These are phyloP conservation scores for Scleroderma bovista DNA, from an alignment of 768 basidiomycete species.

Conservation along the genomic window DNA sequence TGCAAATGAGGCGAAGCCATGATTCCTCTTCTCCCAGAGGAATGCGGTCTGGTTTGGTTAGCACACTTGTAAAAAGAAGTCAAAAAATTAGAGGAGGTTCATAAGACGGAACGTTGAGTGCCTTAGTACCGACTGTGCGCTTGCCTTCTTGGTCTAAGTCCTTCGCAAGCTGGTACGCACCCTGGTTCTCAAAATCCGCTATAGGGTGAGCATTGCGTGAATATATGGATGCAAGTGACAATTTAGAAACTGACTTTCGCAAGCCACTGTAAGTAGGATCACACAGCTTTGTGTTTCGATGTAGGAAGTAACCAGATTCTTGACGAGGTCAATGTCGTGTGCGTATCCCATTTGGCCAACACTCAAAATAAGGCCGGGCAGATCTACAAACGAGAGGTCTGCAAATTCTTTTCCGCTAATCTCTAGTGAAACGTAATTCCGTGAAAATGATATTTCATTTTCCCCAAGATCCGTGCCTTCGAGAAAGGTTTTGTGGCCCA, in stretches of 20 bases:
- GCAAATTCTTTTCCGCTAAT: constrained; percentile 56
- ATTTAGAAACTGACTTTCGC: neutral
- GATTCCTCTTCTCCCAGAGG: neutral
- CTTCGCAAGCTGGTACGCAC: constrained; percentile 54
- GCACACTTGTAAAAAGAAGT: constrained; percentile 40
- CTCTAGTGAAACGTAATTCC: constrained; percentile 50
- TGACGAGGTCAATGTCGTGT: constrained; percentile 57
- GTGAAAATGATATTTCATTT: constrained; percentile 40
- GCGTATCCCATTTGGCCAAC: constrained; percentile 44
- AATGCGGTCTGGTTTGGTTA: constrained; percentile 61
- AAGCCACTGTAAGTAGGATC: constrained; percentile 53
- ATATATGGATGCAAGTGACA: neutral
- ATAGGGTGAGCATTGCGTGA: neutral
- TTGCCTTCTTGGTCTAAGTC: constrained; percentile 49
- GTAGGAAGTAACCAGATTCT: constrained; percentile 50
- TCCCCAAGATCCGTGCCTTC: constrained; percentile 5
- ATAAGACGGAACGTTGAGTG: neutral
- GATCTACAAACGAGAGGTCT: constrained; percentile 60
- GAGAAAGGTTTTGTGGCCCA: constrained; percentile 20
- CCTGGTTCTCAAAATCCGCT: constrained; percentile 75
- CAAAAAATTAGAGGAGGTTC: neutral
- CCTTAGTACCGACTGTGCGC: constrained; percentile 55
- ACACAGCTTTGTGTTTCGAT: constrained; percentile 59
- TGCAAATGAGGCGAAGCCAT: too few species aligned
- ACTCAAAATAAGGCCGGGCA: constrained; percentile 60